Evolutionary conservation across 169 alveolate genomes (phyloP).

Genomic region (Plasmodium malariae): DNA sequence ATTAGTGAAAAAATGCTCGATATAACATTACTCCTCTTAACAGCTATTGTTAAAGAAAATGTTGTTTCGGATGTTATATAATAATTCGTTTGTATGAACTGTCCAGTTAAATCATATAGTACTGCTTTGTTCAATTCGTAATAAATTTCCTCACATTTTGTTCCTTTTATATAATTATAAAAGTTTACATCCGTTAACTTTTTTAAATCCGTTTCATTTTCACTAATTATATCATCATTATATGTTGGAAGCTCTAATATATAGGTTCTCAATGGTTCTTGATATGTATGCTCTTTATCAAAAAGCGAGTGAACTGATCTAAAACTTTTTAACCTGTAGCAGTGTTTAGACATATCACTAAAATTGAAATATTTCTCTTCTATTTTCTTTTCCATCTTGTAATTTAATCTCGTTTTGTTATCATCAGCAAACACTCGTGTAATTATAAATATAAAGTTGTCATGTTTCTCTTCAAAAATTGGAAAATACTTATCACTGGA

Average conservation of each 20-base stretch:
- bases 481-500: slow-evolving; percentile 88
- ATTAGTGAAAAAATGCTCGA: slow-evolving; percentile 85
- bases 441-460: slow-evolving; percentile 82
- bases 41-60: slow-evolving; percentile 85
- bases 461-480: slow-evolving; percentile 82
- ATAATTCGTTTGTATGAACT: slow-evolving; percentile 79
- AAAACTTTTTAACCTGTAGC: slow-evolving; percentile 89
- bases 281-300: slow-evolving; percentile 82
- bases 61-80: slow-evolving; percentile 78
- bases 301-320: slow-evolving; percentile 86
- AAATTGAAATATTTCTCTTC: slow-evolving; percentile 84
- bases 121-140: slow-evolving; percentile 82
- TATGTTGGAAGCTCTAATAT: slow-evolving; percentile 85
- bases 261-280: slow-evolving; percentile 86
- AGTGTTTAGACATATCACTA: slow-evolving; percentile 79
- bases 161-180: slow-evolving; percentile 83
- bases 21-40: slow-evolving; percentile 84
- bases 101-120: slow-evolving; percentile 80
- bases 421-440: slow-evolving; percentile 85
- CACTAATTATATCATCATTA: slow-evolving; percentile 77
- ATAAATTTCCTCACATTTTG: slow-evolving; percentile 84
- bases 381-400: slow-evolving; percentile 83
- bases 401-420: slow-evolving; percentile 84
- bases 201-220: slow-evolving; percentile 81
- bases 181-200: slow-evolving; percentile 84